Percentiles rank a stretch among this genome's conserved stretches.
These are phyloP conservation scores for Sporothrix pallida DNA, from an alignment of 2,329 filamentous ascomycete species.

Conservation along the genomic window DNA sequence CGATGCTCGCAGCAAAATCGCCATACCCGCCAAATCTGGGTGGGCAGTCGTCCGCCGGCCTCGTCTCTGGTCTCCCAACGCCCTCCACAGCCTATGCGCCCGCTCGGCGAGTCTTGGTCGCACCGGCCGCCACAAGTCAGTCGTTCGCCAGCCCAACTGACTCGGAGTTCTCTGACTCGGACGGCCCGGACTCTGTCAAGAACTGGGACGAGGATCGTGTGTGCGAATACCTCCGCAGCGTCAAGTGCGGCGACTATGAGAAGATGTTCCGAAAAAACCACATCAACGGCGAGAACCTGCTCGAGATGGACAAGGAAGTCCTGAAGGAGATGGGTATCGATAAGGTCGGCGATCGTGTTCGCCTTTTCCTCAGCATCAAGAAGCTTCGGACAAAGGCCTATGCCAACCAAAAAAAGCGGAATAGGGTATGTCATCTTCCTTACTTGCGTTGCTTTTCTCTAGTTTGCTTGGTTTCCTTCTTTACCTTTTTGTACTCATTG, in stretches of 20 bases:
- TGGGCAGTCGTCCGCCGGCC: slow-evolving; percentile 49
- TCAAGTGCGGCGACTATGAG: slow-evolving; percentile 94
- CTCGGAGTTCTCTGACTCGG: slow-evolving; percentile 87
- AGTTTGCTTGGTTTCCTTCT: background rate
- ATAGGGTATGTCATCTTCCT: slow-evolving; percentile 64
- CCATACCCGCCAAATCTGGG: slow-evolving; percentile 66
- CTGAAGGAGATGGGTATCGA: slow-evolving; percentile 98
- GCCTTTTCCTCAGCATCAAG: slow-evolving; percentile 85
- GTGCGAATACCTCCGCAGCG: slow-evolving; percentile 85
- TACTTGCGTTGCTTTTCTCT: background rate
- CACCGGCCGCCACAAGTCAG: slow-evolving; percentile 56
- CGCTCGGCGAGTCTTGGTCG: slow-evolving; percentile 57
- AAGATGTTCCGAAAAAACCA: slow-evolving; percentile 84
- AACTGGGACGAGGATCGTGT: slow-evolving; percentile 93
- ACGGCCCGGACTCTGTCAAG: slow-evolving; percentile 75
- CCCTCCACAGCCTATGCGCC: slow-evolving; percentile 56
- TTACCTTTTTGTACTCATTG: background rate
- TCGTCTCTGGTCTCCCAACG: slow-evolving; percentile 53
- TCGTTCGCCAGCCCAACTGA: slow-evolving; percentile 83
- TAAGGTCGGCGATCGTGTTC: slow-evolving; percentile 94
- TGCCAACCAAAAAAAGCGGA: slow-evolving; percentile 79
- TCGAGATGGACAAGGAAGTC: slow-evolving; percentile 96
- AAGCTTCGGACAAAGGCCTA: slow-evolving; percentile 78
- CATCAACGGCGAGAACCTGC: slow-evolving; percentile 94
- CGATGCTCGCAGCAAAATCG: slow-evolving; percentile 78